Base-by-base conservation (phyloP, 1,139 yeast genomes). In the Pneumocystis oryctolagi region DNA sequence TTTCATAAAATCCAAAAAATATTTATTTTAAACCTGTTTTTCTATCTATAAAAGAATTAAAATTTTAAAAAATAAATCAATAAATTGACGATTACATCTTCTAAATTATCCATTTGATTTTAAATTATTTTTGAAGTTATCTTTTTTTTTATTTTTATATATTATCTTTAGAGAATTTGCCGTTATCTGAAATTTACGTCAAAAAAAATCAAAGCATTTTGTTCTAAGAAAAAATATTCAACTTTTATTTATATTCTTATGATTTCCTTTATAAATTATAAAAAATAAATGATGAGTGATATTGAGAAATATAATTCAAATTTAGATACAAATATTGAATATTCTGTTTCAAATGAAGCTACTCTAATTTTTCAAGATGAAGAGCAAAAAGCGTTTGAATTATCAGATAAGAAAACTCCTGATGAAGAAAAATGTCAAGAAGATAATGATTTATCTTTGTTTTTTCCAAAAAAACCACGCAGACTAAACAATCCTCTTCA, bases 41-140 rank as follows among this genome's bases (percentile, higher is more conserved):
- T 14, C 34, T 9, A 32, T 40, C 42, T 39, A 58, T 64, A 65
- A 60, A 60, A 62, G 32, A 62, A 59, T 65, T 60, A 64, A 32
- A 30, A 28, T 8, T 30, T 28, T 9, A 18, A 40, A 34, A 34
- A 40, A 31, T 9, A 32, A 18, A 18, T 18, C n/a, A 18, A 56
- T 31, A 28, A 6, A 31, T 60, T 28, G 14, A 8, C 2, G 63
- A 72, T 60, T 62, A 70, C 73, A 67, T 82, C 85, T 70, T 82
- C 85, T 67, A 81, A 74, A 71, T 82, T 82, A 62, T 82, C 84
- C 59, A 86, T 85, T 40, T 74, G 74, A 67, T 82, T 84, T 42
- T 86, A 80, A 67, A 80, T 77, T 68, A 83, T 82, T 37, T 64
- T 68, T 32, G 63, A 60, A 12, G 64, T 12, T 31, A 47, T 47